Conservation (phyloP, 768 basidiomycete genomes). For the Xerocomus brunneocitrinus region DNA sequence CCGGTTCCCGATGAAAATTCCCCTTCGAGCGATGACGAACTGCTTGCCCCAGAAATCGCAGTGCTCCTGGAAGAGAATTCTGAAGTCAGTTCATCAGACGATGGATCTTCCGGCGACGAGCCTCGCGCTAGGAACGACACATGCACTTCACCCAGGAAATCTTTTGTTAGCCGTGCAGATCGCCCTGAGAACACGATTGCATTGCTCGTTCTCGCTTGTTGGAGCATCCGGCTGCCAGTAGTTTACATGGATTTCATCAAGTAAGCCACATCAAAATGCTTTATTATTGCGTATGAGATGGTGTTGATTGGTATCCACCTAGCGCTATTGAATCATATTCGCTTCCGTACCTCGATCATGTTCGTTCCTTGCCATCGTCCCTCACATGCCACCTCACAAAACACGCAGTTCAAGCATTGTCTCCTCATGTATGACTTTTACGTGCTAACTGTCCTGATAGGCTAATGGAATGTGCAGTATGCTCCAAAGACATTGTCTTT, state of each 20-base stretch:
- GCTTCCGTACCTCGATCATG: conserved; percentile 76
- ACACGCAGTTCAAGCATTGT: conserved; percentile 59
- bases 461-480: conserved; percentile 41
- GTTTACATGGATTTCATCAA: conserved; percentile 70
- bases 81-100: conserved; percentile 30
- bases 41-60: conserved; percentile 34
- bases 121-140: conserved; percentile 3
- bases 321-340: conserved; percentile 73
- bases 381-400: conserved; percentile 72
- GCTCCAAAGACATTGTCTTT: conserved; percentile 55
- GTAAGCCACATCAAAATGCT: conserved; percentile 37
- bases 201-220: conserved; percentile 69
- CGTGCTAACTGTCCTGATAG: not conserved
- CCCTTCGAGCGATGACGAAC: conserved; percentile 21
- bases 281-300: not conserved
- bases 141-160: conserved; percentile 6
- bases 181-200: conserved; percentile 52
- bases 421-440: conserved; percentile 51
- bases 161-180: conserved; percentile 31
- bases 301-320: conserved; percentile 6
- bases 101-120: conserved; percentile 20
- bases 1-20: conserved; percentile 8
- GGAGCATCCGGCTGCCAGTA: conserved; percentile 74
- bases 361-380: conserved; percentile 53
- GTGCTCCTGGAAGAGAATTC: conserved; percentile 39